These are phyloP conservation scores for Russula ochroleuca DNA, from an alignment of 768 basidiomycete genomes.

Conservation along the genomic window DNA sequence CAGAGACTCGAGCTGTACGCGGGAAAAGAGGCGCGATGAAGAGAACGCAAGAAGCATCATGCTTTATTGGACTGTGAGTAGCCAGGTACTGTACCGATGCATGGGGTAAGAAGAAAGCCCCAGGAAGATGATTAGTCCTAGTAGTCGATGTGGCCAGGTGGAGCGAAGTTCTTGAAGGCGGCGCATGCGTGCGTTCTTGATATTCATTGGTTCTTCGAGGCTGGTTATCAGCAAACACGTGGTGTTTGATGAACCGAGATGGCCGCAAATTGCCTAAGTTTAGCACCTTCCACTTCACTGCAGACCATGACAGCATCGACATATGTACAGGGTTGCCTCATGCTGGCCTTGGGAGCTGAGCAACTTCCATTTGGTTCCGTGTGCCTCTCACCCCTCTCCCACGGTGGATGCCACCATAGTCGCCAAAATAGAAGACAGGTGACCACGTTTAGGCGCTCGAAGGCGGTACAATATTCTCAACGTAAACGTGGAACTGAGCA, in stretches of 20 bases:
- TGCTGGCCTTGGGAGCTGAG: constrained; percentile 11
- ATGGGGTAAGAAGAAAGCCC: neutral
- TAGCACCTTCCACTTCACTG: neutral
- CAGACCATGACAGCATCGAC: too few species aligned
- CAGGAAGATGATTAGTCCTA: neutral
- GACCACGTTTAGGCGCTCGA: neutral
- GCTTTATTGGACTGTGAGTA: constrained; percentile 2
- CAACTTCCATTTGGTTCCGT: constrained; percentile 4
- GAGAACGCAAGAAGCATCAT: constrained; percentile 1
- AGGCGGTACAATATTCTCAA: neutral
- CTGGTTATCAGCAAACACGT: constrained; percentile 7
- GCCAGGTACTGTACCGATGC: constrained; percentile 1
- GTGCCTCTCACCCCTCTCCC: neutral
- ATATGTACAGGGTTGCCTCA: neutral
- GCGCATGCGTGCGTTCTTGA: constrained; percentile 20
- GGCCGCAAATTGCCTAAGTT: too few species aligned
- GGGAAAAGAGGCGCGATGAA: constrained; percentile 3
- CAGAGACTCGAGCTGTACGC: neutral
- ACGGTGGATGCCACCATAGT: neutral
- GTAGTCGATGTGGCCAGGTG: neutral
- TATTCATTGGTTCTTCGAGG: constrained; percentile 9
- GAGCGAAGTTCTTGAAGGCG: neutral
- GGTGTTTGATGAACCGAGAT: neutral
- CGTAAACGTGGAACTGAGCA: neutral
- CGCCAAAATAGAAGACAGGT: neutral